These are phyloP conservation scores for Globisporangium lucens DNA, from an alignment of 352 stramenopile genomes.

Conservation along the genomic window DNA sequence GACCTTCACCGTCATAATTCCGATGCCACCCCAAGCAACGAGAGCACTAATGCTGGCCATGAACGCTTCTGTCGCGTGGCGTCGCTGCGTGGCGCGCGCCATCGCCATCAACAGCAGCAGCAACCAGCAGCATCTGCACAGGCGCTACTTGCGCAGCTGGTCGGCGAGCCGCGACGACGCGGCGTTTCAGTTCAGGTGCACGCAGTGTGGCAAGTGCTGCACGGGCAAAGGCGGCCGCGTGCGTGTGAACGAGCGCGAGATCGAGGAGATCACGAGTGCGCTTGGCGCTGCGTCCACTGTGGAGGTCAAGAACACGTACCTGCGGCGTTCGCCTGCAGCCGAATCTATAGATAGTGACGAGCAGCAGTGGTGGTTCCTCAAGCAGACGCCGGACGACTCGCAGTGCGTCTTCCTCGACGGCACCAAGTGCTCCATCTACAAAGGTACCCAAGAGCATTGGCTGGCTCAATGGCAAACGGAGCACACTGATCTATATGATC, in stretches of 20 bases:
- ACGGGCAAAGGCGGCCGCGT: constrained; percentile 63
- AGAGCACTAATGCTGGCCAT: background rate
- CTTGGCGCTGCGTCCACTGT: constrained; percentile 25
- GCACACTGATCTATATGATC: background rate
- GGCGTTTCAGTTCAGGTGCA: constrained; percentile 64
- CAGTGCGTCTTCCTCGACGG: constrained; percentile 70
- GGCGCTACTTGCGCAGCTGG: constrained; percentile 33
- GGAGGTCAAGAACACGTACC: constrained; percentile 36
- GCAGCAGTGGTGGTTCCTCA: constrained; percentile 33
- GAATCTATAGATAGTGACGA: background rate
- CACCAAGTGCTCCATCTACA: constrained; percentile 65
- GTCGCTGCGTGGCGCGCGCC: background rate
- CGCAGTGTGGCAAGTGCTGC: constrained; percentile 76
- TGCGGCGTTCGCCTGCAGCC: constrained; percentile 14
- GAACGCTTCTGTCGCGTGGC: background rate
- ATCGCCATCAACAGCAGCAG: background rate
- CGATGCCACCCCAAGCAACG: too few species aligned
- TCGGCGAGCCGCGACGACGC: constrained; percentile 28
- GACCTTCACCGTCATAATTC: too few species aligned
- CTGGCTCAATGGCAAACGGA: background rate
- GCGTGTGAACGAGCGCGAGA: constrained; percentile 60
- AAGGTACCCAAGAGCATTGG: constrained; percentile 23
- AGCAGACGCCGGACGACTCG: constrained; percentile 48
- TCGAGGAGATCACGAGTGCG: constrained; percentile 37
- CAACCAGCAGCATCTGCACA: background rate